Conservation (phyloP, 352 stramenopile genomes). For the Lagenidium giganteum region DNA sequence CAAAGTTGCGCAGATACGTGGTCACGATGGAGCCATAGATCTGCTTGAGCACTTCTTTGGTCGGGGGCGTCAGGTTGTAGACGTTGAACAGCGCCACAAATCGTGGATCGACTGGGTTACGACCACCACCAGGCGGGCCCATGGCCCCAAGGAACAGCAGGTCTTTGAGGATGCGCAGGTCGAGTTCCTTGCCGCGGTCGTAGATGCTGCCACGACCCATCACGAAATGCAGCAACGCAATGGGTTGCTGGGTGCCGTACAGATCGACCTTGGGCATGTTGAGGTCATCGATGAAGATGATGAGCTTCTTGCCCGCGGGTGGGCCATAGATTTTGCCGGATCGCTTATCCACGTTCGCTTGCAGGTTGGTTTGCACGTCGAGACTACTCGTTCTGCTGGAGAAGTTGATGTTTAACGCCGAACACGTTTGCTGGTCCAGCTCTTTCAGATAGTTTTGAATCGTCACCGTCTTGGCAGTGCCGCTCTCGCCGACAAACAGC, state of each 20-base stretch:
- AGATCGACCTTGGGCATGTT: conserved; percentile 97
- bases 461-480: conserved; percentile 94
- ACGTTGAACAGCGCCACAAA: conserved; percentile 96
- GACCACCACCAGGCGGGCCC: conserved; percentile 91
- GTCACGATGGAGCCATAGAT: conserved; percentile 95
- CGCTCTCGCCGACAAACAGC: conserved; percentile 92
- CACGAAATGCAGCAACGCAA: conserved; percentile 93
- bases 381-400: conserved; percentile 89
- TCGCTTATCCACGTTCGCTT: conserved; percentile 95
- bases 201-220: conserved; percentile 91
- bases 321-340: conserved; percentile 94
- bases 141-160: conserved; percentile 93
- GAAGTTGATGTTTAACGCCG: conserved; percentile 89
- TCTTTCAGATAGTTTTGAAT: conserved; percentile 92
- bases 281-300: conserved; percentile 95
- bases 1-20: conserved; percentile 87
- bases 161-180: conserved; percentile 91
- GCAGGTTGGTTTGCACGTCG: conserved; percentile 93
- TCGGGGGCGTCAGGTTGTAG: conserved; percentile 93
- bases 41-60: conserved; percentile 83
- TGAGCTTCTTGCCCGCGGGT: conserved; percentile 90
- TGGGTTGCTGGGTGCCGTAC: conserved; percentile 95
- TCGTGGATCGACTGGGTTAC: conserved; percentile 92
- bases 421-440: conserved; percentile 62
- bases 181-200: conserved; percentile 93